A percentile compares a stretch with the other conserved stretches of the same genome.
Conservation (phyloP, 208 protist genomes). For the Crithidia thermophila region DNA sequence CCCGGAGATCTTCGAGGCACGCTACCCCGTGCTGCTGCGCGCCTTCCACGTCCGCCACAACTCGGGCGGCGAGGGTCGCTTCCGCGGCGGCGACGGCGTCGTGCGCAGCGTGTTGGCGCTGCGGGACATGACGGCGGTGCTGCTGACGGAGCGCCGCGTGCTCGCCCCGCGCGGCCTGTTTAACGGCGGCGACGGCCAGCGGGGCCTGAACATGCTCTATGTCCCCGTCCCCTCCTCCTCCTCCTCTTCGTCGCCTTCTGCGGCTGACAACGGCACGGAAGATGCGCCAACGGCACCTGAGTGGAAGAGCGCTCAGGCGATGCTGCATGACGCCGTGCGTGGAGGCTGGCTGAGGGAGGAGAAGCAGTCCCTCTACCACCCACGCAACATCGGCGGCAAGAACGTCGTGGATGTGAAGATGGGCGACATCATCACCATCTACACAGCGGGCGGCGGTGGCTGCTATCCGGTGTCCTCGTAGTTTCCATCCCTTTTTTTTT, state of each 20-base stretch:
- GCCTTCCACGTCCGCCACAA: conserved; percentile 79
- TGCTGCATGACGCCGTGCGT: conserved; percentile 52
- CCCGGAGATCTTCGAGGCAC: conserved; percentile 92
- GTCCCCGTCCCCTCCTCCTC: conserved; percentile 24
- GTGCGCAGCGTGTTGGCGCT: conserved; percentile 91
- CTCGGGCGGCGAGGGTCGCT: conserved; percentile 84
- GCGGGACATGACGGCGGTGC: conserved; percentile 64
- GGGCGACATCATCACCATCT: conserved; percentile 65
- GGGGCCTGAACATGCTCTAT: conserved; percentile 73
- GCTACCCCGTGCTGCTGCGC: conserved; percentile 93
- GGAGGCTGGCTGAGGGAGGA: conserved; percentile 48
- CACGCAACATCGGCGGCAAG: conserved; percentile 66
- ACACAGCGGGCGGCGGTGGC: conserved; percentile 59
- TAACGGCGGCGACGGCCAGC: conserved; percentile 73
- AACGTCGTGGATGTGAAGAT: conserved; percentile 52
- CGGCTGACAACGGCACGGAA: too few species aligned
- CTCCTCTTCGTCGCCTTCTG: too few species aligned
- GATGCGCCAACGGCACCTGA: background rate
- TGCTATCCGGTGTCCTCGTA: conserved; percentile 25
- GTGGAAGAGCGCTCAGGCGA: conserved; percentile 38
- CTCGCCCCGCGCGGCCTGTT: conserved; percentile 83
- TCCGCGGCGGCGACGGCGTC: conserved; percentile 93
- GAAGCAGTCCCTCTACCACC: conserved; percentile 36
- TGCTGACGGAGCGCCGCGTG: conserved; percentile 93
- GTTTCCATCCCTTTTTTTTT: background rate